These are phyloP conservation scores for Solanum sitiens DNA, from an alignment of 257 asterid genomes.

Conservation along the genomic window DNA sequence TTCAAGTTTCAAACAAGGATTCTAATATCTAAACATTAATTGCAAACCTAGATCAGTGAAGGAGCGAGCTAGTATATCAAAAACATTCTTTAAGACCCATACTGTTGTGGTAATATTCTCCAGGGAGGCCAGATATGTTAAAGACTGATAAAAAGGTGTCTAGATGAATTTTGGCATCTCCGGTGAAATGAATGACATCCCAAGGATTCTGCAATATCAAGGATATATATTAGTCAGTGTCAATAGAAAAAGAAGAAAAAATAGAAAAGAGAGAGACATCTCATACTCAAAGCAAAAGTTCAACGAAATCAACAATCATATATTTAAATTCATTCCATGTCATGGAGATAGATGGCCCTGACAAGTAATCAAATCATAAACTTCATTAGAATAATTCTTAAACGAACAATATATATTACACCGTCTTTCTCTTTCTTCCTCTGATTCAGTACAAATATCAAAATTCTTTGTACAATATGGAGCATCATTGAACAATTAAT, in stretches of 20 bases:
- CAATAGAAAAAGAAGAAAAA: not conserved
- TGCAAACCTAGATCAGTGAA: conserved; percentile 5
- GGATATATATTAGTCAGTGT: not conserved
- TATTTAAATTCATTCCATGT: not conserved
- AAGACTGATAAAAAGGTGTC: conserved; percentile 89
- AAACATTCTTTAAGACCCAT: conserved; percentile 3
- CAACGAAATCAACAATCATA: not conserved
- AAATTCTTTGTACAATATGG: not conserved
- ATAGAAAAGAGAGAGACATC: not conserved
- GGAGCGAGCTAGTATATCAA: not conserved
- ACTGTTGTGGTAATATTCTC: conserved; percentile 82
- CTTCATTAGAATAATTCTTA: not conserved
- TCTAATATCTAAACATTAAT: not conserved
- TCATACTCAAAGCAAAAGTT: not conserved
- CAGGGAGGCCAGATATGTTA: conserved; percentile 81
- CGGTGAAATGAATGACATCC: conserved; percentile 83
- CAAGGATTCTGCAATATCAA: conserved; percentile 78
- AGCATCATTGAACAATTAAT: not conserved
- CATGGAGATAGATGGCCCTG: not conserved
- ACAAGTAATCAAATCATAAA: not conserved
- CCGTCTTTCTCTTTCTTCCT: not conserved
- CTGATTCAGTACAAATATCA: not conserved
- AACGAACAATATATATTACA: not conserved
- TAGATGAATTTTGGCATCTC: conserved; percentile 64
- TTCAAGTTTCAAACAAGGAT: conserved; percentile 5